These are phyloP conservation scores for Whalleya microplaca DNA, from an alignment of 2,329 filamentous ascomycete genomes.

Conservation along the genomic window DNA sequence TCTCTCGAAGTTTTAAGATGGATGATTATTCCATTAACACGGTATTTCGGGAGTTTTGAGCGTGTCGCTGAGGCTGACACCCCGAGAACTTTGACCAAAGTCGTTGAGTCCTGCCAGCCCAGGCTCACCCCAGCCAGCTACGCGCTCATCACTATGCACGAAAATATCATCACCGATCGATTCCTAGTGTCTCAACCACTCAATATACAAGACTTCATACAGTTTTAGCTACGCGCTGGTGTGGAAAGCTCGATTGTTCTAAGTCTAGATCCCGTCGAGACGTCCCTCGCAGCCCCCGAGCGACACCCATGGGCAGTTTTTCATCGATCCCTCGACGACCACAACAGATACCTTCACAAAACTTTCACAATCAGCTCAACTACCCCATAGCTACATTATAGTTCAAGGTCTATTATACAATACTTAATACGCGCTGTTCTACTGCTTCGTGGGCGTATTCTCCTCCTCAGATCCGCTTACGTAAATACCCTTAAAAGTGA, in stretches of 20 bases:
- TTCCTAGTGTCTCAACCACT: not conserved
- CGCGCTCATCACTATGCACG: conserved; percentile 2
- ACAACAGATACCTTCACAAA: not conserved
- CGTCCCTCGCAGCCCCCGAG: conserved; percentile 4
- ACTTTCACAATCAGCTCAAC: not conserved
- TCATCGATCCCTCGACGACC: conserved; percentile 12
- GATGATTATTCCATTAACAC: not conserved
- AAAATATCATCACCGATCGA: conserved; percentile 4
- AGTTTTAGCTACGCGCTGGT: not conserved
- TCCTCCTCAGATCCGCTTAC: conserved; percentile 17
- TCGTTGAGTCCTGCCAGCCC: conserved; percentile 5
- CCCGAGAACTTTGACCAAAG: conserved; percentile 1
- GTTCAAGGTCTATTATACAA: not conserved
- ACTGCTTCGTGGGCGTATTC: conserved; percentile 4
- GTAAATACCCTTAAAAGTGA: conserved; percentile 8
- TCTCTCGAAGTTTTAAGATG: not conserved
- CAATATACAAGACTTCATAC: not conserved
- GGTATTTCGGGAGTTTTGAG: not conserved
- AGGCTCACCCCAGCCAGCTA: not conserved
- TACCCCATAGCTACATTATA: not conserved
- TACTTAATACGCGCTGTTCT: not conserved
- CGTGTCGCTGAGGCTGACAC: no score
- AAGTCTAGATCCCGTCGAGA: conserved; percentile 1
- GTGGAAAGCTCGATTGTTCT: not conserved
- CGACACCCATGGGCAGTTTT: conserved; percentile 2